Conservation (phyloP, 1,139 yeast genomes). For the Hyphopichia khmerensis region DNA sequence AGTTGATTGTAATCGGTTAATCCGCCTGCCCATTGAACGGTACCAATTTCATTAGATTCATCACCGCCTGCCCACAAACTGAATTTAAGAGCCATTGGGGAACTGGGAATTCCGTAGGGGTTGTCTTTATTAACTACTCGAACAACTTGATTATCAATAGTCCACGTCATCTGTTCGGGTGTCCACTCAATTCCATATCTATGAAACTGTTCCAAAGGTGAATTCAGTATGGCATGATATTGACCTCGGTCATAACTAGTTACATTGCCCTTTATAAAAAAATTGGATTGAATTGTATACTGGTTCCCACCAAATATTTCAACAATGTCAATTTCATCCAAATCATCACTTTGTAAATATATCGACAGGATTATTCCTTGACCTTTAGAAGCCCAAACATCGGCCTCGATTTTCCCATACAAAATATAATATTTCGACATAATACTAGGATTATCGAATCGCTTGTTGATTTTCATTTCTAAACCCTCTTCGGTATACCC, state of each 20-base stretch:
- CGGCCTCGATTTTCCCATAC: constrained; percentile 45
- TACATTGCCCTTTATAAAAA: constrained; percentile 44
- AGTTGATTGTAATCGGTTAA: constrained; percentile 26
- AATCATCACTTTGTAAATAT: constrained; percentile 46
- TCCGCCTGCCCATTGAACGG: constrained; percentile 47
- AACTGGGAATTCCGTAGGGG: constrained; percentile 33
- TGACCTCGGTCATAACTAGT: constrained; percentile 42
- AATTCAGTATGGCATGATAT: constrained; percentile 21
- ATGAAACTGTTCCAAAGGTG: constrained; percentile 24
- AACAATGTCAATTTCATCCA: constrained; percentile 48
- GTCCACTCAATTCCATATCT: constrained; percentile 43
- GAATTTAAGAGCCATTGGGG: constrained; percentile 40
- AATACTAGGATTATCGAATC: constrained; percentile 41
- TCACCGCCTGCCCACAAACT: constrained; percentile 49
- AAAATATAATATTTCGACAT: constrained; percentile 35
- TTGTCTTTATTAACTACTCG: constrained; percentile 20
- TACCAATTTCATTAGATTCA: constrained; percentile 30
- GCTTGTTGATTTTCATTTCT: constrained; percentile 19
- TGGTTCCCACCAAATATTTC: constrained; percentile 44
- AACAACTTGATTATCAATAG: constrained; percentile 26
- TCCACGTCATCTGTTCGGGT: constrained; percentile 30
- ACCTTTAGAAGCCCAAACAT: constrained; percentile 37
- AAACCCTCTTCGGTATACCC: constrained; percentile 12
- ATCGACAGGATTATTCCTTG: constrained; percentile 44
- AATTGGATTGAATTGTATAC: constrained; percentile 39